Evolutionary conservation across 2,329 filamentous ascomycete species (phyloP), one percentile per base, ranked within the genome.

Genomic region (Hypoxylon sp.): DNA sequence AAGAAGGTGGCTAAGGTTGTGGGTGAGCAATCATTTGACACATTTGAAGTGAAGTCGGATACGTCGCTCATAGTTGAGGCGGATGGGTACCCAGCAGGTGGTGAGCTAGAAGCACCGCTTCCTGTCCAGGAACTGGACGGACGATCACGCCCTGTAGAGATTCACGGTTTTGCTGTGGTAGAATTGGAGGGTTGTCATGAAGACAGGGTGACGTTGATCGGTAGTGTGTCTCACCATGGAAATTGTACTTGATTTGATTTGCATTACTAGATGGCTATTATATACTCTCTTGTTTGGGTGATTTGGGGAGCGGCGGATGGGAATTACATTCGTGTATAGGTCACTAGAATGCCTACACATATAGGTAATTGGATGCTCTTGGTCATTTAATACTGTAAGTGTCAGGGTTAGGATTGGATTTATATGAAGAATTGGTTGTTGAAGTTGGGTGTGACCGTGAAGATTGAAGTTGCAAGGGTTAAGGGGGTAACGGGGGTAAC

Each of bases 401-500:
- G n/a, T 42, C 37, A 42, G 37, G 37, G 37, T 42, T 42, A 42
- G 37, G 37, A n/a, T 42, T 42, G n/a, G 37, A n/a, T n/a, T 19
- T 17, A 22, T 22, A 22, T 22, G 19, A 42, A 42, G 37, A 42
- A 5, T 17, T 42, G 9, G n/a, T n/a, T n/a, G n/a, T n/a, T n/a
- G n/a, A n/a, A n/a, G n/a, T n/a, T n/a, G n/a, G n/a, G n/a, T n/a
- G n/a, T n/a, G n/a, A n/a, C n/a, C n/a, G n/a, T n/a, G n/a, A n/a
- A n/a, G n/a, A n/a, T n/a, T n/a, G n/a, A n/a, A n/a, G n/a, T n/a
- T n/a, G n/a, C n/a, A n/a, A n/a, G n/a, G n/a, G n/a, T 22, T 22
- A 22, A 22, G 19, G 3, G 19, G 19, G 19, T 22, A 22, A 22
- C 19, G 24, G 24, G 5, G 13, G 14, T 33, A 14, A 10, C 29